A percentile compares a stretch with the other conserved stretches of the same genome.
Conservation (phyloP, 148 eudicot genomes). For the Pharnaceum exiguum region DNA sequence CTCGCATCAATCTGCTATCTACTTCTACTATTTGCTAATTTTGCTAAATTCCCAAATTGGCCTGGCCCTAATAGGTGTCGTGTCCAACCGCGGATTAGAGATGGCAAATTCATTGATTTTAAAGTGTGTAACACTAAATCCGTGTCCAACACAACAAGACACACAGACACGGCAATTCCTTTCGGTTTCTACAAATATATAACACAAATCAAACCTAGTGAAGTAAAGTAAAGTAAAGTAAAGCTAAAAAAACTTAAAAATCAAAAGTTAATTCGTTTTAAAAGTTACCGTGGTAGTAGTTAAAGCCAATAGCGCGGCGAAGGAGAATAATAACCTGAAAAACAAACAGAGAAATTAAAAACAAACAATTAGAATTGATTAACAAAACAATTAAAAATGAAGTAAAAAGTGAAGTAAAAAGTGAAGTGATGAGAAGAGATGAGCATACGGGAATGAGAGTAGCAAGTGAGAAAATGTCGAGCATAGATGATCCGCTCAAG, state of each 20-base stretch:
- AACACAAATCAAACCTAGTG: too few relatives aligned
- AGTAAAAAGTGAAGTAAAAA: not conserved
- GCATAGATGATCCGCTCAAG: conserved; percentile 76
- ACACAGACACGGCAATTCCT: too few relatives aligned
- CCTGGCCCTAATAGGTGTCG: too few relatives aligned
- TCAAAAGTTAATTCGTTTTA: not conserved
- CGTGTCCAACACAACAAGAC: too few relatives aligned
- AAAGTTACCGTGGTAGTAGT: conserved; percentile 19
- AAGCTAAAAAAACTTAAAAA: not conserved
- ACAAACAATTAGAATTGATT: not conserved
- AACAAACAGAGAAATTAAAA: not conserved
- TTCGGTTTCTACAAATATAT: too few relatives aligned
- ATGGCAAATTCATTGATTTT: too few relatives aligned
- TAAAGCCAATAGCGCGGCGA: conserved; percentile 46
- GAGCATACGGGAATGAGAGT: conserved; percentile 47
- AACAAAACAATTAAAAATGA: not conserved
- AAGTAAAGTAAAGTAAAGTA: not conserved
- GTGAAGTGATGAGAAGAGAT: not conserved
- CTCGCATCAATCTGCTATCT: too few relatives aligned
- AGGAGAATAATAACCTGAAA: conserved; percentile 54
- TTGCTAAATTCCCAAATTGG: too few relatives aligned
- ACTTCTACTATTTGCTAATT: too few relatives aligned
- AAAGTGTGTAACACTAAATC: too few relatives aligned
- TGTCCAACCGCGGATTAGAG: too few relatives aligned
- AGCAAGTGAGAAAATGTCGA: conserved; percentile 54